Percentiles rank a stretch among this genome's conserved stretches.
Conservation (phyloP, 2,329 filamentous ascomycete species). For the Zarea fungicola region DNA sequence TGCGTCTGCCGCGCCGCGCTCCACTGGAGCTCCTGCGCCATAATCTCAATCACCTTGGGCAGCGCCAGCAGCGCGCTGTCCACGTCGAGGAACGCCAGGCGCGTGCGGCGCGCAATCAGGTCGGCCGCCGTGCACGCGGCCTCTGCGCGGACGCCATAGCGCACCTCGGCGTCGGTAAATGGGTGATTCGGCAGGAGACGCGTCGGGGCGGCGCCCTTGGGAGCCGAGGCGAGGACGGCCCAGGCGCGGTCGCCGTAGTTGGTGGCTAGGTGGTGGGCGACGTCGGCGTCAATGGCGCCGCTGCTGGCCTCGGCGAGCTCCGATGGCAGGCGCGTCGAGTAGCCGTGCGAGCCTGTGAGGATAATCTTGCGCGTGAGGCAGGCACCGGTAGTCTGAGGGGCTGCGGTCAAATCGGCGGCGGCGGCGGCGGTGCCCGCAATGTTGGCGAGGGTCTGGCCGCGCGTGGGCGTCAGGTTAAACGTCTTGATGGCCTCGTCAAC, state of each 20-base stretch:
- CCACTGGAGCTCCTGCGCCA: conserved; percentile 66
- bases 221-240: conserved; percentile 57
- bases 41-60: conserved; percentile 65
- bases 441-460: conserved; percentile 50
- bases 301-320: conserved; percentile 28
- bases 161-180: conserved; percentile 68
- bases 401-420: conserved; percentile 30
- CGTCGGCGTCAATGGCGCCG: conserved; percentile 26
- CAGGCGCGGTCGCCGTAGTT: conserved; percentile 57
- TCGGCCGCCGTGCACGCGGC: conserved; percentile 69
- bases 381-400: conserved; percentile 58
- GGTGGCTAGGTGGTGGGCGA: conserved; percentile 37
- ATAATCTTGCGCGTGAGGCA: conserved; percentile 72
- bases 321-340: conserved; percentile 28
- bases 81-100: conserved; percentile 71
- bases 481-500: conserved; percentile 70
- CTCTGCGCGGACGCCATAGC: conserved; percentile 67
- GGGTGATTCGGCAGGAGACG: conserved; percentile 63
- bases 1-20: conserved; percentile 49
- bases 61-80: conserved; percentile 65
- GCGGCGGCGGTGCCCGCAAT: conserved; percentile 66
- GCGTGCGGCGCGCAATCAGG: conserved; percentile 63
- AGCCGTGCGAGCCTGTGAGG: conserved; percentile 74
- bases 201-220: conserved; percentile 52
- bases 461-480: conserved; percentile 56